A percentile compares a stretch with the other conserved stretches of the same genome.
Evolutionary conservation across 495 filamentous ascomycete genomes (phyloP).

Genomic region (Tuber microsphaerosporum): DNA sequence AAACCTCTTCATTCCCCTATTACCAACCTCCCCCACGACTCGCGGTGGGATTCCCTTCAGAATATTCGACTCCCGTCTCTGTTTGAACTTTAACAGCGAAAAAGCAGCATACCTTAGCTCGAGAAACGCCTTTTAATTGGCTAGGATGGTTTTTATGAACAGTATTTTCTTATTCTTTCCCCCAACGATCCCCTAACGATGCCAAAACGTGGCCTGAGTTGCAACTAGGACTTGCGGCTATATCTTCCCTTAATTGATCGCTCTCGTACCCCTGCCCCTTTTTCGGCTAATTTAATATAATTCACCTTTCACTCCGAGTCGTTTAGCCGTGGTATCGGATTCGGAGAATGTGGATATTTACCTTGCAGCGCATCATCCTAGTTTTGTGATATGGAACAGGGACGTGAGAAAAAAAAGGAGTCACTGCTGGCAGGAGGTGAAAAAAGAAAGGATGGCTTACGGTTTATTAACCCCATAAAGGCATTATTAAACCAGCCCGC

Average conservation of each 20-base stretch:
- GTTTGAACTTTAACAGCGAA: neutral
- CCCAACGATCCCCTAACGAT: neutral
- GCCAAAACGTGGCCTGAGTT: neutral
- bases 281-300: neutral
- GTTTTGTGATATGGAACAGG: neutral
- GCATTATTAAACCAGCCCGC: neutral
- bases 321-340: constrained; percentile 5
- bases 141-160: neutral
- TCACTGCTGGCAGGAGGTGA: neutral
- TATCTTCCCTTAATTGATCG: neutral
- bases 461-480: neutral
- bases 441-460: neutral
- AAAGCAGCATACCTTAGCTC: neutral
- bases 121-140: neutral
- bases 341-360: neutral
- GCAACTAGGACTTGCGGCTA: neutral
- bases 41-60: neutral
- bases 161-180: neutral
- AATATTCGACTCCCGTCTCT: neutral
- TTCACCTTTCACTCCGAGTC: neutral
- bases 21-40: neutral
- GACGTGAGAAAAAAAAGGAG: neutral
- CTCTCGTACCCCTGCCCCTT: neutral
- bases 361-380: neutral
- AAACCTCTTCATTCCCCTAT: neutral